These are phyloP conservation scores for Metschnikowia corniflorae DNA, from an alignment of 805 yeast species.

Conservation along the genomic window DNA sequence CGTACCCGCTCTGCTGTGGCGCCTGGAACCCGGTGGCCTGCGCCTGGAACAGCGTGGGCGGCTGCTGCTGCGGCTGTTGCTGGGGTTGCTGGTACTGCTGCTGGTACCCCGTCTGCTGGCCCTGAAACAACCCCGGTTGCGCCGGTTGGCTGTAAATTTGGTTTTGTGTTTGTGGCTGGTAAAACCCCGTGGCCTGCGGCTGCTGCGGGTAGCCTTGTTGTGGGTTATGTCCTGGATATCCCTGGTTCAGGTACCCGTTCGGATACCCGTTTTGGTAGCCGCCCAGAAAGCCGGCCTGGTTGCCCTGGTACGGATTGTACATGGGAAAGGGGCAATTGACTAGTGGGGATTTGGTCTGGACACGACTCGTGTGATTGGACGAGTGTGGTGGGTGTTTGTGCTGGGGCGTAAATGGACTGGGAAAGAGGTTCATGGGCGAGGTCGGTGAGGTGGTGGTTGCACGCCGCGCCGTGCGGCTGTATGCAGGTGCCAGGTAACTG, in stretches of 20 bases:
- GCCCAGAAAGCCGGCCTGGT: no score
- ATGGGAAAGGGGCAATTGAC: no score
- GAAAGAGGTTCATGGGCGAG: no score
- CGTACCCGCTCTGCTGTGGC: constrained; percentile 5
- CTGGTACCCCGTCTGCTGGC: constrained; percentile 17
- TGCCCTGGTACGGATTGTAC: constrained; percentile 43
- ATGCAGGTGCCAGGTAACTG: no score
- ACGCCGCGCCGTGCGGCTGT: no score
- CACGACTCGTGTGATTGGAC: no score
- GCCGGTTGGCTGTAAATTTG: constrained; percentile 16
- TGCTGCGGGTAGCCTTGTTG: constrained; percentile 23
- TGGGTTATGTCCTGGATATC: constrained; percentile 20
- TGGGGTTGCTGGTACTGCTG: constrained; percentile 25
- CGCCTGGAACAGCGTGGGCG: constrained; percentile 9
- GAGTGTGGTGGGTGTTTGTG: no score
- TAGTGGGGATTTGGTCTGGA: no score
- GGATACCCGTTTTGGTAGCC: no score
- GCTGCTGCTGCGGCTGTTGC: constrained; percentile 23
- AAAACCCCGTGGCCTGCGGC: constrained; percentile 27
- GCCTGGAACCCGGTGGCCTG: constrained; percentile 10
- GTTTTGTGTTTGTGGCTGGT: constrained; percentile 25
- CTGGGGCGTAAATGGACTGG: no score
- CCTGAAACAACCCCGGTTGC: constrained; percentile 19
- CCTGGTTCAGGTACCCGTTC: constrained; percentile 20
- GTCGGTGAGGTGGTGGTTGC: no score